phyloP scores from a whole-genome alignment of 1,139 yeast genomes.

The Candida mesenterica region DNA sequence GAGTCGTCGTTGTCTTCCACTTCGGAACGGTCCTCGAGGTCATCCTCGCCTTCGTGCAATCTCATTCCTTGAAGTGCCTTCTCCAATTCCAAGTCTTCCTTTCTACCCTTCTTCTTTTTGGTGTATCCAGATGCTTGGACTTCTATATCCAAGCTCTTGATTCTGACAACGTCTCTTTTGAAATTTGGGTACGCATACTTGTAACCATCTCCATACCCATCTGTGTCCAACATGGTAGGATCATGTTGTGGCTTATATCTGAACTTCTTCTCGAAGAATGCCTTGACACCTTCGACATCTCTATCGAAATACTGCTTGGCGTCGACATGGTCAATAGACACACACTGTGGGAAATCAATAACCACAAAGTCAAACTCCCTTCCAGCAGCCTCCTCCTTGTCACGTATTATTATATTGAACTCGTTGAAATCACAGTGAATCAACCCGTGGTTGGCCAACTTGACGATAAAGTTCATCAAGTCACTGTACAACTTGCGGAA shows the following conservation, averaged over 20 bases:
- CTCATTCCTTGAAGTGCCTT: constrained; percentile 70
- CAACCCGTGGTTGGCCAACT: constrained; percentile 80
- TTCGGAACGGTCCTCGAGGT: constrained; percentile 26
- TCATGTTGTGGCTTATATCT: constrained; percentile 68
- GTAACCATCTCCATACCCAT: constrained; percentile 78
- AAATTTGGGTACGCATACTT: constrained; percentile 79
- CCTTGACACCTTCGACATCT: constrained; percentile 86
- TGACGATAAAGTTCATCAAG: constrained; percentile 82
- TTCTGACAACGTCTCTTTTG: constrained; percentile 68
- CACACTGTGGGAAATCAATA: constrained; percentile 98
- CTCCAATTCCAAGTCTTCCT: constrained; percentile 64
- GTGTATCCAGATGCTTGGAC: constrained; percentile 92
- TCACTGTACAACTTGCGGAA: constrained; percentile 74
- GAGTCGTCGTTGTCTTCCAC: constrained; percentile 28
- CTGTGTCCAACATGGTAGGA: constrained; percentile 66
- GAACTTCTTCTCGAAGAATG: constrained; percentile 77
- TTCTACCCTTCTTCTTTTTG: constrained; percentile 59
- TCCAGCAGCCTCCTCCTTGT: constrained; percentile 49
- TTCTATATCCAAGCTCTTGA: constrained; percentile 68
- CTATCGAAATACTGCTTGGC: constrained; percentile 86
- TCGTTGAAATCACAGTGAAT: constrained; percentile 98
- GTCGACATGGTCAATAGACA: constrained; percentile 85
- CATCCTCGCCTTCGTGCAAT: constrained; percentile 34
- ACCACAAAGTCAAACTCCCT: constrained; percentile 73
- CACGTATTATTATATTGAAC: constrained; percentile 85